These are phyloP conservation scores for Lentinula aciculospora DNA, from an alignment of 768 basidiomycete genomes.

Conservation along the genomic window DNA sequence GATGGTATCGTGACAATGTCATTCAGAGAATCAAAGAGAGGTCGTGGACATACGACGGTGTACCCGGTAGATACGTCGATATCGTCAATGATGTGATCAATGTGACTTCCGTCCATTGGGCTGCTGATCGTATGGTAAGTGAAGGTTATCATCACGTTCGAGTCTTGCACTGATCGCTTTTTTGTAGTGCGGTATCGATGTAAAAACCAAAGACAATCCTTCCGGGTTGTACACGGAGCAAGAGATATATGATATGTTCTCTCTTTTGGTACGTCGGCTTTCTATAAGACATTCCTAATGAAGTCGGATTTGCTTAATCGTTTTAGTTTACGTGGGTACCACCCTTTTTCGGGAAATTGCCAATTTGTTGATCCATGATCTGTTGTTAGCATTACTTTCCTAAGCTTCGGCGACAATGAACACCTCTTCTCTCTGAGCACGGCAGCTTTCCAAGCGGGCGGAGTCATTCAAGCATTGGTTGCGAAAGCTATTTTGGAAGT, in stretches of 20 bases:
- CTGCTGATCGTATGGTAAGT: conserved; percentile 31
- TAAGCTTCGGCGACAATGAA: conserved; percentile 14
- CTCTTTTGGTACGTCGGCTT: conserved; percentile 13
- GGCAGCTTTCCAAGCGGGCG: conserved; percentile 12
- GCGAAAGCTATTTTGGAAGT: conserved; percentile 14
- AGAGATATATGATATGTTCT: conserved; percentile 41
- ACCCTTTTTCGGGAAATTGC: background rate
- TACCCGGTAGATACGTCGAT: conserved; percentile 34
- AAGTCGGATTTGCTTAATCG: background rate
- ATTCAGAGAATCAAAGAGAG: conserved; percentile 24
- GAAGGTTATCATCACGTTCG: too few species aligned
- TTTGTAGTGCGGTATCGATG: conserved; percentile 33
- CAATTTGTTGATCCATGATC: background rate
- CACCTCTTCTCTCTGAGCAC: conserved; percentile 12
- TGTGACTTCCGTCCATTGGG: conserved; percentile 33
- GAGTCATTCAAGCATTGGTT: conserved; percentile 15
- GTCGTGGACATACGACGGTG: conserved; percentile 26
- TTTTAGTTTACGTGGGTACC: background rate
- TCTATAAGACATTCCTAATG: too few species aligned
- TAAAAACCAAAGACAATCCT: conserved; percentile 42
- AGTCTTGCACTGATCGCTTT: background rate
- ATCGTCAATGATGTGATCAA: conserved; percentile 46
- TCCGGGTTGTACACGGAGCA: conserved; percentile 38
- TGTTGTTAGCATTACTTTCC: conserved; percentile 11
- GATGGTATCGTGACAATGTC: conserved; percentile 24